Percentiles rank a stretch among this genome's conserved stretches.
Evolutionary conservation across 768 basidiomycete species (phyloP).

Genomic region (Mycena floridula): DNA sequence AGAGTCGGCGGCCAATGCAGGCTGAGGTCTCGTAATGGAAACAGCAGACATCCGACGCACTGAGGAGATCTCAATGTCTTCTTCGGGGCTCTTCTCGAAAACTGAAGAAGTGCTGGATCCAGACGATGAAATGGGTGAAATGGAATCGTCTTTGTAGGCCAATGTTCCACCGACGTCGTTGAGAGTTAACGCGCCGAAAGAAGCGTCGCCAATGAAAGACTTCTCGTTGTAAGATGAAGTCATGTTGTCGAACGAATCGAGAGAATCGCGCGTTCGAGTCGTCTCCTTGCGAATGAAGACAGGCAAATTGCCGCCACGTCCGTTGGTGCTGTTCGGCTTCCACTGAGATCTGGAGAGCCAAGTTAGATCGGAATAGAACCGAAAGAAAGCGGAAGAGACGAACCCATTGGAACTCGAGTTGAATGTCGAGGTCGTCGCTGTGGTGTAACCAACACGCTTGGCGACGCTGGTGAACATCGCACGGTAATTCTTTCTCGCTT

Average conservation of each 20-base stretch:
- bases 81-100: slow-evolving; percentile 16
- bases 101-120: slow-evolving; percentile 8
- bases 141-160: slow-evolving; percentile 24
- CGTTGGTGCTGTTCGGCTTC: slow-evolving; percentile 17
- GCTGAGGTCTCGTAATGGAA: no score
- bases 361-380: neutral
- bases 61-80: slow-evolving; percentile 25
- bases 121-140: slow-evolving; percentile 31
- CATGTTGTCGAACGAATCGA: slow-evolving; percentile 41
- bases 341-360: neutral
- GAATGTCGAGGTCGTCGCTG: slow-evolving; percentile 12
- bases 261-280: slow-evolving; percentile 40
- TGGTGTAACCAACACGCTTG: slow-evolving; percentile 28
- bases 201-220: slow-evolving; percentile 23
- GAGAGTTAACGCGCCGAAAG: slow-evolving; percentile 30
- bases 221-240: slow-evolving; percentile 31
- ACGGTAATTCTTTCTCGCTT: slow-evolving; percentile 50
- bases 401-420: slow-evolving; percentile 11
- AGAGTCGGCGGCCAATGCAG: no score
- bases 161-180: slow-evolving; percentile 33
- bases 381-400: slow-evolving; percentile 20
- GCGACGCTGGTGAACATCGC: slow-evolving; percentile 30
- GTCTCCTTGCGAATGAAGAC: slow-evolving; percentile 39
- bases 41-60: slow-evolving; percentile 11
- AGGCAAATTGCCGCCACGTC: slow-evolving; percentile 28